Conservation (phyloP, 176 grass and related monocot species). For the Aegilops bicornis region DNA sequence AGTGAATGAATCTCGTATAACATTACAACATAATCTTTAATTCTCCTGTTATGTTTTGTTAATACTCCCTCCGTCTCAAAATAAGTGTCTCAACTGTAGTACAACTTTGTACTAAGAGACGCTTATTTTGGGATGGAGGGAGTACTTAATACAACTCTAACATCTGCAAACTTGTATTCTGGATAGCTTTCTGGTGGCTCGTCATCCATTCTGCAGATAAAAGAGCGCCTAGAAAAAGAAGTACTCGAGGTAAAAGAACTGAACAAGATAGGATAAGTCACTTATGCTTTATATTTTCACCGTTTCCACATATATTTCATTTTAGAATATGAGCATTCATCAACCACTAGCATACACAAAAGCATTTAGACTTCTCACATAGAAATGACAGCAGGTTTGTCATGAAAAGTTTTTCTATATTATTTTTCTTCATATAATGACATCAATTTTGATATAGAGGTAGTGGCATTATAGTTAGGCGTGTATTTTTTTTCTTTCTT, state of each 20-base stretch:
- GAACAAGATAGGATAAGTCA: slow-evolving; percentile 7
- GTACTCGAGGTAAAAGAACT: slow-evolving; percentile 67
- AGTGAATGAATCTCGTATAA: not conserved
- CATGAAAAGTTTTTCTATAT: not conserved
- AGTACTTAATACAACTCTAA: slow-evolving; percentile 21
- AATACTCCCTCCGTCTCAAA: too few species aligned
- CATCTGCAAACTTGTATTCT: slow-evolving; percentile 23
- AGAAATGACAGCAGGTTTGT: slow-evolving; percentile 17
- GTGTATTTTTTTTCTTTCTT: not conserved
- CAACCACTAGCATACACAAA: not conserved
- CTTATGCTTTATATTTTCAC: not conserved
- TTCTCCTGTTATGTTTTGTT: not conserved
- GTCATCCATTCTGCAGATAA: slow-evolving; percentile 94
- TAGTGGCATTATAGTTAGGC: not conserved
- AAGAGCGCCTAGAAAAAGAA: slow-evolving; percentile 98
- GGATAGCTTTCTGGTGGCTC: slow-evolving; percentile 92
- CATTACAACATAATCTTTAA: not conserved
- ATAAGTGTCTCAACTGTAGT: too few species aligned
- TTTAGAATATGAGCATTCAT: not conserved
- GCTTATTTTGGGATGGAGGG: too few species aligned
- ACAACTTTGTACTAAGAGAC: too few species aligned
- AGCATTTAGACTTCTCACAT: not conserved
- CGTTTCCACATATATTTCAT: not conserved
- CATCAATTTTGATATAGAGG: not conserved
- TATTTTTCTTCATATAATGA: not conserved